Evolutionary conservation across 345 rosid species (phyloP).

Genomic region (Durio zibethinus): DNA sequence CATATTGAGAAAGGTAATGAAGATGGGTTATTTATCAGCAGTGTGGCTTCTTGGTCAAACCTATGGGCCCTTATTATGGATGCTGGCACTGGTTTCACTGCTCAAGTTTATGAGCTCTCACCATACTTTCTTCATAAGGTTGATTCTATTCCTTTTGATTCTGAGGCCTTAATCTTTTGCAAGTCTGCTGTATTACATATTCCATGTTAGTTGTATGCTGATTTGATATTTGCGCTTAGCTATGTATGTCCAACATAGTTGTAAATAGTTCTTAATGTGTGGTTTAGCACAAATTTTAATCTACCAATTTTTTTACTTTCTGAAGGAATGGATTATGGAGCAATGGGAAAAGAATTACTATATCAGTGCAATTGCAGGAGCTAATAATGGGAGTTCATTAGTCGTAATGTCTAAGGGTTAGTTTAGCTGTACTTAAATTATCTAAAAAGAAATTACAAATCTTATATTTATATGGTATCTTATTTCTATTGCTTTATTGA

Average conservation of each 20-base stretch:
- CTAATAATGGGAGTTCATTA: slow-evolving; percentile 76
- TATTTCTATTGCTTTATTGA: slow-evolving; percentile 14
- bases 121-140: slow-evolving; percentile 84
- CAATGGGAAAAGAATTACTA: slow-evolving; percentile 95
- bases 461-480: neutral
- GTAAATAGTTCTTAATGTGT: neutral
- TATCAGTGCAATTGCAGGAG: slow-evolving; percentile 93
- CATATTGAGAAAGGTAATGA: slow-evolving; percentile 86
- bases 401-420: slow-evolving; percentile 96
- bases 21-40: slow-evolving; percentile 83
- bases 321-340: slow-evolving; percentile 95
- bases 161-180: neutral
- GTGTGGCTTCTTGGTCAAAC: slow-evolving; percentile 81
- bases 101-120: slow-evolving; percentile 82
- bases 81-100: slow-evolving; percentile 78
- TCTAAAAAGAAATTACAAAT: neutral
- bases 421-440: neutral
- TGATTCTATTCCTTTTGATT: slow-evolving; percentile 18
- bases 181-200: neutral
- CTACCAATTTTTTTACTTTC: neutral
- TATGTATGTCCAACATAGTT: neutral
- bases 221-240: neutral
- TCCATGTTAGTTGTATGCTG: neutral
- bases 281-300: neutral
- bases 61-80: slow-evolving; percentile 98